Base-by-base conservation (phyloP, 2,329 filamentous ascomycete genomes). In the Colletotrichum horii region DNA sequence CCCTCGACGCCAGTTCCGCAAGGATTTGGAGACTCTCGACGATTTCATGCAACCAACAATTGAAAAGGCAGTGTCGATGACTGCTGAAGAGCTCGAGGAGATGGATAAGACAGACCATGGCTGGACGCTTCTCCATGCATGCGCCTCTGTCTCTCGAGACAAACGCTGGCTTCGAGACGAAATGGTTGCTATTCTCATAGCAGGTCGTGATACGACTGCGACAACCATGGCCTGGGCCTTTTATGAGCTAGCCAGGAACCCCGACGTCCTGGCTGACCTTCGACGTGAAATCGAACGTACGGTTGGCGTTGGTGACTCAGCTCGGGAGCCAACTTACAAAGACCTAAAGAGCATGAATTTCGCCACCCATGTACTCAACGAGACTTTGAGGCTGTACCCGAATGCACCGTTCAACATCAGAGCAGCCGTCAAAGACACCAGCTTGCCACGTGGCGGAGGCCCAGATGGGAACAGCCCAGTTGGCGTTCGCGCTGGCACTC, bases 111-210 rank as follows among this genome's bases (percentile, higher is more conserved):
- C 15, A 26, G 61, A 66, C 3, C 32, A 66, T 43, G 88, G 88
- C 64, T 94, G 94, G 79, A 95, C 93, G 1, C 95, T 96, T 84
- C 88, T 96, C n/a, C 93, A 96, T 81, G 93, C 93, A 93, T 93
- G 24, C 88, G 88, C n/a, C 19, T 88, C 88, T n/a, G 93, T 92
- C 82, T 96, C 94, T 0, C 90, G 93, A 14, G 86, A 90, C 70
- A 84, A 85, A 1, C 88, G 87, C 32, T 88, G 93, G 12, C 89
- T 96, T 28, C 92, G 94, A n/a, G 94, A 96, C 82, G 94, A 96
- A 81, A 88, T 96, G 56, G 91, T 95, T 61, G 91, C 92, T 6
- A 89, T 96, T 11, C 88, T 96, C 34, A 87, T 92, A 36, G 89
- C 89, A 1, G 89, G 88, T 1, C 85, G 89, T n/a, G 90, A 91